phyloP scores from a whole-genome alignment of 2,329 filamentous ascomycete genomes.

The Ophiostoma pallidulum region DNA sequence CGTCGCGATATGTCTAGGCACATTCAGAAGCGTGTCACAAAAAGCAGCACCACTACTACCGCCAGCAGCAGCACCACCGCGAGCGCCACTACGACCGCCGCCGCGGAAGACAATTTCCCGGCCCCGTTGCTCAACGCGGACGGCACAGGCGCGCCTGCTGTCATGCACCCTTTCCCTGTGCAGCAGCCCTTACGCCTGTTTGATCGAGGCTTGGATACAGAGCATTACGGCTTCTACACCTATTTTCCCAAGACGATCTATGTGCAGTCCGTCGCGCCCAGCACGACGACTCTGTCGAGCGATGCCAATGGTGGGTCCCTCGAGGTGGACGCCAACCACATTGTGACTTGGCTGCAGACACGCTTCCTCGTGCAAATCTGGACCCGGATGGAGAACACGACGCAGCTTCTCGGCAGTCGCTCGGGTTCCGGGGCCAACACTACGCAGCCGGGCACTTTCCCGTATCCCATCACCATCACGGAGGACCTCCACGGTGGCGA shows the following conservation, averaged over 20 bases:
- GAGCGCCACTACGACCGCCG: neutral
- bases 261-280: constrained; percentile 48
- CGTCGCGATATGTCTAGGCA: constrained; percentile 23
- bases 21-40: constrained; percentile 12
- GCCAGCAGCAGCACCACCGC: constrained; percentile 13
- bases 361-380: constrained; percentile 57
- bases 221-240: constrained; percentile 90
- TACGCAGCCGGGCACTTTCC: constrained; percentile 48
- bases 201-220: constrained; percentile 67
- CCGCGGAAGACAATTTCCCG: constrained; percentile 43
- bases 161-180: constrained; percentile 58
- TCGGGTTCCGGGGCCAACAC: constrained; percentile 21
- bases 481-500: constrained; percentile 55
- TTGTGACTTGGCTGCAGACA: constrained; percentile 51
- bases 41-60: constrained; percentile 1
- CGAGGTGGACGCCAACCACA: constrained; percentile 42
- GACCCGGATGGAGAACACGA: constrained; percentile 42
- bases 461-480: constrained; percentile 52
- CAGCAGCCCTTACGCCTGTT: constrained; percentile 78
- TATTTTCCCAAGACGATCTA: constrained; percentile 87
- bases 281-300: constrained; percentile 27
- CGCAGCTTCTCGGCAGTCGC: constrained; percentile 28
- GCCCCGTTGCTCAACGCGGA: constrained; percentile 53
- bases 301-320: constrained; percentile 47
- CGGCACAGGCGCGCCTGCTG: constrained; percentile 62